Evolutionary conservation across 768 basidiomycete species (phyloP).

Genomic region (Boletales sp.): DNA sequence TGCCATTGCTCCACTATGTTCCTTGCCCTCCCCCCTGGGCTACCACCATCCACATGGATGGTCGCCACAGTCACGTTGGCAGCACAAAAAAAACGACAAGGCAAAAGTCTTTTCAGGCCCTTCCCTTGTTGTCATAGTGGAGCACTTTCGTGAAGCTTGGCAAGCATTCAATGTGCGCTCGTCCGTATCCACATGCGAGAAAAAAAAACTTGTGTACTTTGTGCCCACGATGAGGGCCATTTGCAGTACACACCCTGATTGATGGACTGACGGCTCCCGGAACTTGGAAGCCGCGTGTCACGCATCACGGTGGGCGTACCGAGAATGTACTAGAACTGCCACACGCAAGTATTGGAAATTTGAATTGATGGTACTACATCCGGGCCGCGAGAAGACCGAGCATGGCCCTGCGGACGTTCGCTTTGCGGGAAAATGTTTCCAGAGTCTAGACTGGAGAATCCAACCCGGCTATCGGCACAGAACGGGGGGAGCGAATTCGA

Average conservation of each 20-base stretch:
- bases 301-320: neutral
- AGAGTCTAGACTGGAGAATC: neutral
- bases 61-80: conserved; percentile 18
- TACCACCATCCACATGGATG: neutral
- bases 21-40: conserved; percentile 4
- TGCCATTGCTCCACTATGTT: conserved; percentile 1
- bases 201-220: neutral
- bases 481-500: neutral
- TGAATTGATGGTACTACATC: neutral
- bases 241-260: neutral
- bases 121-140: neutral
- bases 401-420: neutral
- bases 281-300: neutral
- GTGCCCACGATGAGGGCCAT: neutral
- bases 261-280: conserved; percentile 1
- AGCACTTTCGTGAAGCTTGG: no score
- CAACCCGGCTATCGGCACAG: neutral
- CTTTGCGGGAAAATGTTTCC: neutral
- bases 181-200: neutral
- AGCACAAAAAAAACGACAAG: neutral
- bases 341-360: neutral
- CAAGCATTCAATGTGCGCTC: neutral
- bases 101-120: neutral
- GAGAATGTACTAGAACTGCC: neutral
- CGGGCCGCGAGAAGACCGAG: neutral